phyloP scores from a whole-genome alignment of 345 rosid genomes.

The Hibiscus syriacus region DNA sequence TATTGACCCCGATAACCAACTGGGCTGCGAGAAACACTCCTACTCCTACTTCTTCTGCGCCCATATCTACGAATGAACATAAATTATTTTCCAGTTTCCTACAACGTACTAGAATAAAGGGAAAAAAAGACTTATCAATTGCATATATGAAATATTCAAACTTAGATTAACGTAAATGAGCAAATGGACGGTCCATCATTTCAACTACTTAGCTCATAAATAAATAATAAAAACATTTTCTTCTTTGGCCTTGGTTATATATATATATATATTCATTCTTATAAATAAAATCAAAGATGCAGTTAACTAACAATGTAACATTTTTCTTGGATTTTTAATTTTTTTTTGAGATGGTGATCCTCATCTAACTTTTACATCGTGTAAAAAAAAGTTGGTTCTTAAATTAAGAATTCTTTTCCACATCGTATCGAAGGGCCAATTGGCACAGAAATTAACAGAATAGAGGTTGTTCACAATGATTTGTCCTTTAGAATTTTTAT shows the following conservation, averaged over 20 bases:
- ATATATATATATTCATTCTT: too few relatives aligned
- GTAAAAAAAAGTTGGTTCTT: not conserved
- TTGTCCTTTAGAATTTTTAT: not conserved
- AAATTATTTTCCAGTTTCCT: not conserved
- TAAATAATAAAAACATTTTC: too few relatives aligned
- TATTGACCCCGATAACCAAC: slow-evolving; percentile 36
- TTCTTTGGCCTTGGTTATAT: too few relatives aligned
- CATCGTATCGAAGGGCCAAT: not conserved
- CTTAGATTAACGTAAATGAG: not conserved
- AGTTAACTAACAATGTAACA: too few relatives aligned
- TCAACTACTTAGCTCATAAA: too few relatives aligned
- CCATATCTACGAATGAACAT: slow-evolving; percentile 32
- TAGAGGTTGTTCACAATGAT: not conserved
- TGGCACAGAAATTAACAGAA: not conserved
- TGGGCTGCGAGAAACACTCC: slow-evolving; percentile 62
- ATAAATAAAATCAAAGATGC: too few relatives aligned
- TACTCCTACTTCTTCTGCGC: slow-evolving; percentile 48
- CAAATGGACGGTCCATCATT: not conserved
- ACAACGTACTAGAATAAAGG: not conserved
- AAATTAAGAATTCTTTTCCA: not conserved
- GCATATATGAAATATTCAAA: not conserved
- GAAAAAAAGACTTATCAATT: too few relatives aligned
- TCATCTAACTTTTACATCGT: not conserved
- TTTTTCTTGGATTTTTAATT: not conserved
- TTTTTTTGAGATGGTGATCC: not conserved